These are phyloP conservation scores for Nannizzia gypsea DNA, from an alignment of 2,329 filamentous ascomycete species.

Conservation along the genomic window DNA sequence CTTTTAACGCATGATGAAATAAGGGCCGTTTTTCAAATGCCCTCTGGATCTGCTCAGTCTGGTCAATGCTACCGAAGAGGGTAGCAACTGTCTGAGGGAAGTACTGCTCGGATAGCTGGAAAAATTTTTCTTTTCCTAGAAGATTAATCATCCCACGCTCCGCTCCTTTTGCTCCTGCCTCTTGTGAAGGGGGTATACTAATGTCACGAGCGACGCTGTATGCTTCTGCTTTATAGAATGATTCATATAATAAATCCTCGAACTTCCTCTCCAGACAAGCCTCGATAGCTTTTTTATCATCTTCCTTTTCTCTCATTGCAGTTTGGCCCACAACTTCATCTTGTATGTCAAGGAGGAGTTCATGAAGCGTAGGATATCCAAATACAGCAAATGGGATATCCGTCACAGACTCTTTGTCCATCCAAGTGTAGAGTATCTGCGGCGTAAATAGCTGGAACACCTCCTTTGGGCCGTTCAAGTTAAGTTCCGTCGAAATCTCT, in stretches of 20 bases:
- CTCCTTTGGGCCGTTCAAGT: slow-evolving; percentile 52
- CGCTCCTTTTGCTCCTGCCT: slow-evolving; percentile 43
- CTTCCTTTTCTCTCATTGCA: slow-evolving; percentile 65
- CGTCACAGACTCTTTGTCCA: slow-evolving; percentile 54
- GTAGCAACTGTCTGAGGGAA: slow-evolving; percentile 67
- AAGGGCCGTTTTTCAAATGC: slow-evolving; percentile 49
- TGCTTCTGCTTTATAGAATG: slow-evolving; percentile 67
- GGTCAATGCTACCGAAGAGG: slow-evolving; percentile 65
- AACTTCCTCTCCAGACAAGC: slow-evolving; percentile 44
- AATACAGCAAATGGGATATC: slow-evolving; percentile 78
- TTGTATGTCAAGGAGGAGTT: slow-evolving; percentile 59
- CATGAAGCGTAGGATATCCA: slow-evolving; percentile 56
- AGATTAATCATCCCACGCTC: slow-evolving; percentile 55
- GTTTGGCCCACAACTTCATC: slow-evolving; percentile 70
- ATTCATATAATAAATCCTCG: slow-evolving; percentile 48
- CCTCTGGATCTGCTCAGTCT: slow-evolving; percentile 62
- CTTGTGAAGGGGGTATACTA: slow-evolving; percentile 33
- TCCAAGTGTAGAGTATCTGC: slow-evolving; percentile 85
- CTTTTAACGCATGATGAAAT: slow-evolving; percentile 50
- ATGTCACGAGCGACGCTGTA: slow-evolving; percentile 76
- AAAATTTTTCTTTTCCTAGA: slow-evolving; percentile 56
- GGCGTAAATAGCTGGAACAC: slow-evolving; percentile 77
- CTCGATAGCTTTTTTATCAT: slow-evolving; percentile 51
- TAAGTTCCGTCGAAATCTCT: slow-evolving; percentile 53
- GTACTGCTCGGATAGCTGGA: slow-evolving; percentile 51